Conservation (phyloP, 768 basidiomycete species). For the Serendipita sp. region DNA sequence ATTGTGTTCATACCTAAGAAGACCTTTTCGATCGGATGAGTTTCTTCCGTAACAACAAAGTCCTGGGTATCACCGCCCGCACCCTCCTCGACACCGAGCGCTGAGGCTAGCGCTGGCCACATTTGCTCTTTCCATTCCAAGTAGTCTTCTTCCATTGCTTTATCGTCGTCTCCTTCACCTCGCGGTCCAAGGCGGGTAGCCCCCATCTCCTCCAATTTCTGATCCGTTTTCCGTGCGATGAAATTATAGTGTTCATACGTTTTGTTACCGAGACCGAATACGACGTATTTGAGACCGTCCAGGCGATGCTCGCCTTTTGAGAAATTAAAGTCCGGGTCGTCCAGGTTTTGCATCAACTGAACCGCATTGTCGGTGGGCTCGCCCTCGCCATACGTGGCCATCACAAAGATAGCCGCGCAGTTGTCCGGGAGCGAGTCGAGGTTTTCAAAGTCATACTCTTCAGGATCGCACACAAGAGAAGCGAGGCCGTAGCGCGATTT, state of each 20-base stretch:
- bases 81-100: conserved; percentile 85
- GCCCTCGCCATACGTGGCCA: conserved; percentile 98
- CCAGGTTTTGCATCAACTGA: conserved; percentile 80
- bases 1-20: conserved; percentile 53
- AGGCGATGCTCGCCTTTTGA: conserved; percentile 61
- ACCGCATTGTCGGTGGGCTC: conserved; percentile 98
- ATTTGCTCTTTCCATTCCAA: conserved; percentile 97
- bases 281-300: conserved; percentile 79
- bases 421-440: conserved; percentile 83
- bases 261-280: conserved; percentile 84
- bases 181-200: conserved; percentile 71
- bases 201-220: conserved; percentile 59
- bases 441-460: conserved; percentile 97
- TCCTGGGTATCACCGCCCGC: conserved; percentile 91
- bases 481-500: conserved; percentile 92
- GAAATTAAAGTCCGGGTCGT: conserved; percentile 79
- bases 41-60: conserved; percentile 78
- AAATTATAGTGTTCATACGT: conserved; percentile 96
- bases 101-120: conserved; percentile 80
- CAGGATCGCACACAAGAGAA: conserved; percentile 93
- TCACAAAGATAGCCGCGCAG: conserved; percentile 79
- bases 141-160: conserved; percentile 99
- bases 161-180: conserved; percentile 97
- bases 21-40: conserved; percentile 71
- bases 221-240: conserved; percentile 68